phyloP scores from a whole-genome alignment of 2,329 filamentous ascomycete species.

The Fusarium chaquense region DNA sequence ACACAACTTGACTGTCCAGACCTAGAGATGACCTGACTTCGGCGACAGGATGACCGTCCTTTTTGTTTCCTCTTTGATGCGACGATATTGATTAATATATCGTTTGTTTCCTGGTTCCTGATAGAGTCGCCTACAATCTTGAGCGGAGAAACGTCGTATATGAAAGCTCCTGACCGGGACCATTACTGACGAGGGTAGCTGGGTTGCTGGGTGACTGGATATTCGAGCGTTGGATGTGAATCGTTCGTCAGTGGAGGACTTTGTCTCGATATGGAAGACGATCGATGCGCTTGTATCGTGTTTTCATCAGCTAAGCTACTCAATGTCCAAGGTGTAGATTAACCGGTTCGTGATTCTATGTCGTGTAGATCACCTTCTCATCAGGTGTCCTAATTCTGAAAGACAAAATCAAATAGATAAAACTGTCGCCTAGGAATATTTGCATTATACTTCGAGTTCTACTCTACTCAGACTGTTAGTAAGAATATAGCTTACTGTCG shows the following conservation, averaged over 20 bases:
- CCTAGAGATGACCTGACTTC: not conserved
- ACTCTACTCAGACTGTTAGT: not conserved
- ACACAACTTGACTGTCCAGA: not conserved
- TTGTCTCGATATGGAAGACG: not conserved
- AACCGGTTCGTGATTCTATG: not conserved
- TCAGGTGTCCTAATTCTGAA: not conserved
- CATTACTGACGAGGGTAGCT: not conserved
- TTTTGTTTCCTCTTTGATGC: not conserved
- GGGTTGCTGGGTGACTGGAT: too few species aligned
- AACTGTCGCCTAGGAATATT: too few species aligned
- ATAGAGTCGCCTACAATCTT: not conserved
- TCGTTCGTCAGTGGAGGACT: not conserved
- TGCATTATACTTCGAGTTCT: not conserved
- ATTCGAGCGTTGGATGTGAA: not conserved
- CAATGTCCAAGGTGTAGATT: not conserved
- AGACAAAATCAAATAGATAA: not conserved
- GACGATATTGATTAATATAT: too few species aligned
- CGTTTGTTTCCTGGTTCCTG: not conserved
- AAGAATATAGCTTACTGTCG: not conserved
- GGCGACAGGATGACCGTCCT: not conserved
- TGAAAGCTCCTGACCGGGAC: not conserved
- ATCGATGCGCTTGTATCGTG: too few species aligned
- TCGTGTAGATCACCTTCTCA: too few species aligned
- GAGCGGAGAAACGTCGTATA: not conserved
- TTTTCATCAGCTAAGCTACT: not conserved